These are phyloP conservation scores for Hygrophila difformis DNA, from an alignment of 257 asterid genomes.

Conservation along the genomic window DNA sequence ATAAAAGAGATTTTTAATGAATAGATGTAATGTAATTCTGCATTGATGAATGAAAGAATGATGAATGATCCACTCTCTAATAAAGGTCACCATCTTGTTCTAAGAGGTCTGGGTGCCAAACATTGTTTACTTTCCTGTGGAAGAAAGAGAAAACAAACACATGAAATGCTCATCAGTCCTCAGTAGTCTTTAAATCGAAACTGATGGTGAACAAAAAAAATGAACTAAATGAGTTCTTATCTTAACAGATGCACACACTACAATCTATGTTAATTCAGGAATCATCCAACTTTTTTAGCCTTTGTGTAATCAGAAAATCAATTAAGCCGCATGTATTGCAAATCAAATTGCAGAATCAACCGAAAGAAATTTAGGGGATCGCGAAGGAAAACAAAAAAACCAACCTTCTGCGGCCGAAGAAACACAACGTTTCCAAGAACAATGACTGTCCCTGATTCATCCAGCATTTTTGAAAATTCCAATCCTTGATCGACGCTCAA, in stretches of 20 bases:
- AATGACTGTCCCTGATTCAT: constrained; percentile 53
- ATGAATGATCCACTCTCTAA: constrained; percentile 27
- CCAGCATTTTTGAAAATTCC: constrained; percentile 44
- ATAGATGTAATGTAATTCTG: constrained; percentile 15
- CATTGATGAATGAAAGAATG: constrained; percentile 19
- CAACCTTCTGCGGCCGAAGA: constrained; percentile 57
- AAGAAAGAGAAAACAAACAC: constrained; percentile 30
- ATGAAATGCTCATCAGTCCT: constrained; percentile 38
- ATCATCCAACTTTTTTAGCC: background rate
- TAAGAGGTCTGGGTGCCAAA: constrained; percentile 34
- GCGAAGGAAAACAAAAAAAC: constrained; percentile 15
- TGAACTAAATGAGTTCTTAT: background rate
- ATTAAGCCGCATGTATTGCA: background rate
- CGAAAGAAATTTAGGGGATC: background rate
- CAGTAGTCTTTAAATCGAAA: constrained; percentile 27
- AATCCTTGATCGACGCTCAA: constrained; percentile 29
- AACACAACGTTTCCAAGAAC: constrained; percentile 47
- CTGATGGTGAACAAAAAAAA: background rate
- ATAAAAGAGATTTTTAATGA: too few relatives aligned
- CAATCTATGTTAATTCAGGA: background rate
- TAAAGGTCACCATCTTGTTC: constrained; percentile 51
- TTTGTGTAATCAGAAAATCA: background rate
- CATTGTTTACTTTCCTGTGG: constrained; percentile 49
- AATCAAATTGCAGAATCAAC: background rate
- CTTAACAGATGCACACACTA: background rate